Evolutionary conservation across 129 eudicot genomes (phyloP), one percentile per base, ranked within the genome.

Genomic region (Flaveria bidentis): DNA sequence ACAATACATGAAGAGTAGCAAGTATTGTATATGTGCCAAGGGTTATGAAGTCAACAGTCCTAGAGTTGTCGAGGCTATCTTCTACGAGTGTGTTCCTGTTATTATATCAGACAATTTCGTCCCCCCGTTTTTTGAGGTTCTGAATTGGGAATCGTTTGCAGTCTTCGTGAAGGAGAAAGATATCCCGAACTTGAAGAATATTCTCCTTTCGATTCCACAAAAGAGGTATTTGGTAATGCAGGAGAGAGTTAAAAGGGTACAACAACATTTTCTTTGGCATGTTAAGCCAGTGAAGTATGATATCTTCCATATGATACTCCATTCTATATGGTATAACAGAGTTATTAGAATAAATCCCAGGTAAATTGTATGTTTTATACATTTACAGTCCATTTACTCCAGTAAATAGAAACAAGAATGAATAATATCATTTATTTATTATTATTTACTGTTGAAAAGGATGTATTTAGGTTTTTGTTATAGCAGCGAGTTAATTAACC

Each of bases 31-130:
- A 60, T 91, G 97, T 63, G 88, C 97, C 11, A 91, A 83, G 69
- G 97, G 97, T 0, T 91, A 83, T 26, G 97, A 91, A 81, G 97
- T 91, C 22, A 91, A 91, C 53, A 91, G 97, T 77, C 97, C 97
- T 20, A 71, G 97, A 75, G 91, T 91, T 11, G 97, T 91, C 14
- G 97, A 91, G 71, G 91, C 97, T 11, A 91, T 91, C 6, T 71
- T 84, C 55, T 86, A 84, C 9, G 97, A 81, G 52, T 91, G 97
- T 67, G 94, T 91, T 44, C 97, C 97, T 0, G 94, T 91, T 57
- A 91, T 91, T 52, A 69, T 91, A 17, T 88, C 97, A 0, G 97
- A 91, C 78, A 88, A 91, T 41, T 91, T 88, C 39, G 88, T 88
- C 36, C 97, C 97, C 18, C 97, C 94, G 3, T 91, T 91, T 74